Evolutionary conservation across 345 rosid genomes (phyloP).

Genomic region (Linum tenue): DNA sequence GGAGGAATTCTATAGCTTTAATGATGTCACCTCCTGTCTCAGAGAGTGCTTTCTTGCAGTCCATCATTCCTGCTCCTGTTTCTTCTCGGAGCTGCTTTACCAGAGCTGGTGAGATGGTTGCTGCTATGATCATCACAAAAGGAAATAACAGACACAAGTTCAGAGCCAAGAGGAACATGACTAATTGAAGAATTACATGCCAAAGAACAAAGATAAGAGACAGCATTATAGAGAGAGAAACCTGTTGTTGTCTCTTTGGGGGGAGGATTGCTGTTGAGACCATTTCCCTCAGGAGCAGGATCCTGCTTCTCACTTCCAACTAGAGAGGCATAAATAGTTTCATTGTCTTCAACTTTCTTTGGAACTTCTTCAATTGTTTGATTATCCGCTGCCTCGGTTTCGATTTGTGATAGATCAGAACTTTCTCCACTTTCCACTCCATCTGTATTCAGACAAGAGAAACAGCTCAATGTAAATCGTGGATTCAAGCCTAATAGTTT

Average conservation of each 20-base stretch:
- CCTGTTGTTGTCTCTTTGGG: conserved; percentile 35
- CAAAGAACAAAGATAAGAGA: neutral
- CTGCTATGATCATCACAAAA: conserved; percentile 23
- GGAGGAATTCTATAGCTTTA: conserved; percentile 87
- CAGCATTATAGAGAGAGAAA: conserved; percentile 11
- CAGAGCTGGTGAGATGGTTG: conserved; percentile 62
- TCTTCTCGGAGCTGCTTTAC: conserved; percentile 97
- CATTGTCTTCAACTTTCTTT: conserved; percentile 28
- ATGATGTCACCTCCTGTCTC: conserved; percentile 74
- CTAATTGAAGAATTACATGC: neutral
- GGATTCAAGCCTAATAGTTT: conserved; percentile 1
- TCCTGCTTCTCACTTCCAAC: conserved; percentile 26
- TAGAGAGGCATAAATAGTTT: conserved; percentile 20
- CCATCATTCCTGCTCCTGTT: conserved; percentile 99
- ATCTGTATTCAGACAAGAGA: conserved; percentile 21
- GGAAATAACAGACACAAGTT: neutral
- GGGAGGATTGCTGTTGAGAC: conserved; percentile 16
- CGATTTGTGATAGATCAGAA: conserved; percentile 22
- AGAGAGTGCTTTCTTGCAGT: conserved; percentile 80
- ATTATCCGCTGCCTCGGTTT: conserved; percentile 25
- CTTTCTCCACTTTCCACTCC: conserved; percentile 30
- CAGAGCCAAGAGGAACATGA: neutral
- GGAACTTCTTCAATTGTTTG: conserved; percentile 26
- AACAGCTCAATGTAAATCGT: neutral
- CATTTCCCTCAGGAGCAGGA: conserved; percentile 28